phyloP scores from a whole-genome alignment of 1,139 yeast genomes.

The Zygoascus meyerae region DNA sequence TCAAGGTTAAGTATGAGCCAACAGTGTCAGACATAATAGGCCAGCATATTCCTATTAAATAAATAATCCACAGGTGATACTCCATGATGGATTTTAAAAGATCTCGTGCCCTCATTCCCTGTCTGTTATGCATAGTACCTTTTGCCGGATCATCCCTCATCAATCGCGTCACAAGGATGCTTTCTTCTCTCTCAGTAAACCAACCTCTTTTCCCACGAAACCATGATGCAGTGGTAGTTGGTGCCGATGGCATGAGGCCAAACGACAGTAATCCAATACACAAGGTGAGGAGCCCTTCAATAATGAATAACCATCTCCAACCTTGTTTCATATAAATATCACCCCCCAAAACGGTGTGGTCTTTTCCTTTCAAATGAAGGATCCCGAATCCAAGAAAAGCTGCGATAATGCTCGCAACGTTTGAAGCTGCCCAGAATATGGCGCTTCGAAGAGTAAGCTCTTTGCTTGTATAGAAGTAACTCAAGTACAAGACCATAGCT shows the following conservation, averaged over 20 bases:
- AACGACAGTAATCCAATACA: conserved; percentile 43
- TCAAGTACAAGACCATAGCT: conserved; percentile 43
- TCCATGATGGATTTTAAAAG: conserved; percentile 43
- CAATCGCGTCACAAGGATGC: conserved; percentile 53
- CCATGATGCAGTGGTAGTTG: conserved; percentile 47
- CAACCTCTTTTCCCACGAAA: conserved; percentile 47
- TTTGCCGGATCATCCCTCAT: conserved; percentile 61
- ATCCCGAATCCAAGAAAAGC: conserved; percentile 44
- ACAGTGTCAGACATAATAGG: conserved; percentile 41
- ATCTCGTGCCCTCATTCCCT: conserved; percentile 41
- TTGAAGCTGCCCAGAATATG: conserved; percentile 34
- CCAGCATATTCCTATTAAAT: conserved; percentile 43
- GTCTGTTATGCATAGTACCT: conserved; percentile 64
- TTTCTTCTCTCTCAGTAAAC: conserved; percentile 55
- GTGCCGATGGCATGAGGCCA: conserved; percentile 57
- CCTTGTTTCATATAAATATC: conserved; percentile 44
- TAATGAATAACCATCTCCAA: conserved; percentile 61
- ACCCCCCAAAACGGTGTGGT: conserved; percentile 15
- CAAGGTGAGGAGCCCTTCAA: conserved; percentile 58
- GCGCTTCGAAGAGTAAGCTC: conserved; percentile 42
- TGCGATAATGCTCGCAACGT: conserved; percentile 24
- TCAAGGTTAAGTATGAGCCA: conserved; percentile 45
- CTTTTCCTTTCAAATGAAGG: conserved; percentile 25
- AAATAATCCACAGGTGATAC: conserved; percentile 55
- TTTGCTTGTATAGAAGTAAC: conserved; percentile 27